Percentiles rank a stretch among this genome's conserved stretches.
Evolutionary conservation across 148 eudicot species (phyloP).

Genomic region (Fagopyrum homotropicum): DNA sequence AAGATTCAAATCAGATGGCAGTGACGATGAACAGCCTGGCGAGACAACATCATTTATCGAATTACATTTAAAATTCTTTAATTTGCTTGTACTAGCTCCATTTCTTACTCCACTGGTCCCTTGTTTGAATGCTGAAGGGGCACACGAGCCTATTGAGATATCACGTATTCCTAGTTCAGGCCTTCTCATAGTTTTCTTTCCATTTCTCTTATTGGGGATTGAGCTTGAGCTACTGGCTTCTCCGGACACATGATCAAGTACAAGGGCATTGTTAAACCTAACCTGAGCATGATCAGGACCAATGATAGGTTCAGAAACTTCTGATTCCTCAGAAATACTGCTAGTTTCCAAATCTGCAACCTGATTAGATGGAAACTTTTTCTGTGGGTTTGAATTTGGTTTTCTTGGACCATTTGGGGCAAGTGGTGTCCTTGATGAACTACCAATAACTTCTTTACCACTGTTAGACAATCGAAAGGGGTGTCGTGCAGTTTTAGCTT

Average conservation of each 20-base stretch:
- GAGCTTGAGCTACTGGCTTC: conserved; percentile 34
- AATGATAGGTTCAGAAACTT: conserved; percentile 21
- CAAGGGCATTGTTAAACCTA: conserved; percentile 20
- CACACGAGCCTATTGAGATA: conserved; percentile 30
- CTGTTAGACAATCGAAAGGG: conserved; percentile 34
- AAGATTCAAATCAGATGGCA: conserved; percentile 13
- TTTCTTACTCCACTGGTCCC: conserved; percentile 19
- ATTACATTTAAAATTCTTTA: conserved; percentile 6
- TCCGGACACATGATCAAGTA: conserved; percentile 16
- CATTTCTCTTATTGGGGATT: conserved; percentile 27
- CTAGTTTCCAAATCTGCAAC: conserved; percentile 38
- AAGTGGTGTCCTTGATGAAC: conserved; percentile 33
- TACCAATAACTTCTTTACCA: conserved; percentile 43
- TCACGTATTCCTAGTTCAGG: conserved; percentile 34
- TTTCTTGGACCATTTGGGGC: conserved; percentile 26
- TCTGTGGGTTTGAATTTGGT: conserved; percentile 25
- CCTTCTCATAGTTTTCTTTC: conserved; percentile 34
- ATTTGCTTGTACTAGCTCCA: conserved; percentile 10
- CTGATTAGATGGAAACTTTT: conserved; percentile 24
- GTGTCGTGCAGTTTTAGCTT: conserved; percentile 33
- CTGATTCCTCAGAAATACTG: conserved; percentile 35
- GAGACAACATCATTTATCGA: conserved; percentile 40
- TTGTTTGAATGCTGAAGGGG: conserved; percentile 25
- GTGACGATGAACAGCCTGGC: conserved; percentile 45
- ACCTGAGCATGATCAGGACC: conserved; percentile 23